A percentile compares a stretch with the other conserved stretches of the same genome.
These are phyloP conservation scores for Trichothecium sympodiale DNA, from an alignment of 2,329 filamentous ascomycete species.

Conservation along the genomic window DNA sequence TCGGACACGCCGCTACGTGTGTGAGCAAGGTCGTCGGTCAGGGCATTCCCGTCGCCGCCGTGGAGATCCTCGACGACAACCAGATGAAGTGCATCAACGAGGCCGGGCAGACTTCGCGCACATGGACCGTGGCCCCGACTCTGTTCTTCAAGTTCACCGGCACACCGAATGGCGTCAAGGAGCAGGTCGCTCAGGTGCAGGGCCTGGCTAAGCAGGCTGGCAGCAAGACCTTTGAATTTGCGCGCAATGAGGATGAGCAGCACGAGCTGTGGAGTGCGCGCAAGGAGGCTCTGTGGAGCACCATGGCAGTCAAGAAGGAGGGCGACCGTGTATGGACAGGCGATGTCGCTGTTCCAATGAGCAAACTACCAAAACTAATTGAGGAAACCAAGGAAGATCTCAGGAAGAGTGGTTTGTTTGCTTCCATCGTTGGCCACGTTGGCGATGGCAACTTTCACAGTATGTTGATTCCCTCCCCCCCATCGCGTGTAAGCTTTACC, in stretches of 20 bases:
- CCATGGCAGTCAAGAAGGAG: conserved; percentile 53
- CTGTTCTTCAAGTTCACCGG: conserved; percentile 80
- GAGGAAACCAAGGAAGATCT: conserved; percentile 52
- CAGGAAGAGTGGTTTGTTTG: conserved; percentile 29
- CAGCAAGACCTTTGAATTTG: conserved; percentile 67
- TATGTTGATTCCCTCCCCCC: too few species aligned
- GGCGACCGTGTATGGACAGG: conserved; percentile 76
- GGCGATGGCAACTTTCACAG: conserved; percentile 72
- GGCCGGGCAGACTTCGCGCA: conserved; percentile 52
- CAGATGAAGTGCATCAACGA: conserved; percentile 67
- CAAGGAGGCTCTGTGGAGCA: conserved; percentile 76
- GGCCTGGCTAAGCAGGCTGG: conserved; percentile 49
- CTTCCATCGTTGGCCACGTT: conserved; percentile 57
- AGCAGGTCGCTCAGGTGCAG: conserved; percentile 62
- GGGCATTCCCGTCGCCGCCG: conserved; percentile 77
- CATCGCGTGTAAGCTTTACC: too few species aligned
- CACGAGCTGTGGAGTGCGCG: conserved; percentile 72
- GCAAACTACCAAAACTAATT: conserved; percentile 60
- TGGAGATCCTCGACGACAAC: conserved; percentile 85
- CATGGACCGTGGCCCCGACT: conserved; percentile 63
- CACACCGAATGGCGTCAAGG: conserved; percentile 59
- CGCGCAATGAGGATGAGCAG: conserved; percentile 56
- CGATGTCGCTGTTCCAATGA: conserved; percentile 77
- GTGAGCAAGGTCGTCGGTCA: conserved; percentile 70
- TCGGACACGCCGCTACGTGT: conserved; percentile 67